These are phyloP conservation scores for Rosa multiflora DNA, from an alignment of 306 rosid genomes.

Conservation along the genomic window DNA sequence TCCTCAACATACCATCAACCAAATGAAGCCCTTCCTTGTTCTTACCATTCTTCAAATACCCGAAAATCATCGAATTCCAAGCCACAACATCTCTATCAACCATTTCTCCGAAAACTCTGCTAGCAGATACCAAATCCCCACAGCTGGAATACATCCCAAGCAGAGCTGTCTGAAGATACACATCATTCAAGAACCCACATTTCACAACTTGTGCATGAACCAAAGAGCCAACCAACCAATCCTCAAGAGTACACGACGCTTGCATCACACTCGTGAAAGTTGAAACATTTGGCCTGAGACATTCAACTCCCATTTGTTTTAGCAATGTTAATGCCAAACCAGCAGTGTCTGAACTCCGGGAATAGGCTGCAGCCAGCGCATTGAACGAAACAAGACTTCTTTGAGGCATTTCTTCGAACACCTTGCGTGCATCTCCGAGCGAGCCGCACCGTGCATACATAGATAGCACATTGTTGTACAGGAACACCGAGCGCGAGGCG, in stretches of 20 bases:
- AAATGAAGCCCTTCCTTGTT: slow-evolving; percentile 38
- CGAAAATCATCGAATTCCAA: slow-evolving; percentile 77
- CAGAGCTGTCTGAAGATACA: slow-evolving; percentile 66
- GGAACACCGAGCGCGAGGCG: slow-evolving; percentile 39
- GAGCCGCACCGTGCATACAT: slow-evolving; percentile 71
- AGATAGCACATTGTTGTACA: slow-evolving; percentile 61
- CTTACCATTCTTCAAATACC: slow-evolving; percentile 53
- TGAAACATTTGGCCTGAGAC: slow-evolving; percentile 53
- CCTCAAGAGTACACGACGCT: slow-evolving; percentile 53
- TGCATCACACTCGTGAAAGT: slow-evolving; percentile 73
- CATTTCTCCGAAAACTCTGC: slow-evolving; percentile 49
- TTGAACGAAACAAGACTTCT: slow-evolving; percentile 74
- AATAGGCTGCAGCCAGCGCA: slow-evolving; percentile 62
- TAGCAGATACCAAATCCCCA: slow-evolving; percentile 57
- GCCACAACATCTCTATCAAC: slow-evolving; percentile 58
- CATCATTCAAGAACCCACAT: slow-evolving; percentile 57
- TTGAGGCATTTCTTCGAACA: slow-evolving; percentile 84
- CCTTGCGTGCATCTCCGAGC: slow-evolving; percentile 35
- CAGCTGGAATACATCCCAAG: slow-evolving; percentile 73
- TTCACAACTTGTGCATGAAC: slow-evolving; percentile 67
- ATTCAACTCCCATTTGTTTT: slow-evolving; percentile 37
- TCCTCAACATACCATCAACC: slow-evolving; percentile 47
- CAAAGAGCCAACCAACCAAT: slow-evolving; percentile 50
- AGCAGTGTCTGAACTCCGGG: slow-evolving; percentile 45
- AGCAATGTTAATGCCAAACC: slow-evolving; percentile 40